These are phyloP conservation scores for Malus hybrid DNA, from an alignment of 331 rosid species.

Conservation along the genomic window DNA sequence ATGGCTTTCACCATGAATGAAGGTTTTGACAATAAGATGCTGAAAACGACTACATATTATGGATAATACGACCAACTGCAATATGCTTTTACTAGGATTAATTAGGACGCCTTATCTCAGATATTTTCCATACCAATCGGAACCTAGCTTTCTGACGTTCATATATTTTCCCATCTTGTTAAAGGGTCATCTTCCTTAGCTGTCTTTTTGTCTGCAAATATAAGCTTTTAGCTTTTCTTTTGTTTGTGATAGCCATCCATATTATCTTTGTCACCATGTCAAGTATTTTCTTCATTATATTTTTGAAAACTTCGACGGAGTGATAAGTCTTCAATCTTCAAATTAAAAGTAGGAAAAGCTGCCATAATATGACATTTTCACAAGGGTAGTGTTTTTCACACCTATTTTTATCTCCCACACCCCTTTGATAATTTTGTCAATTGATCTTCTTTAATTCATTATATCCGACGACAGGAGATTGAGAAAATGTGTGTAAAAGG, in stretches of 20 bases:
- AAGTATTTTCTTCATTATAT: background rate
- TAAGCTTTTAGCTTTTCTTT: background rate
- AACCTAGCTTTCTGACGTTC: background rate
- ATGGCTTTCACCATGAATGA: background rate
- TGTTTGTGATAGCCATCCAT: background rate
- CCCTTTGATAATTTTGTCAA: no score
- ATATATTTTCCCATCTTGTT: background rate
- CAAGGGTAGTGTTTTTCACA: no score
- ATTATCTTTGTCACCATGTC: background rate
- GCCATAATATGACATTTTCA: no score
- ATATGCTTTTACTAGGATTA: no score
- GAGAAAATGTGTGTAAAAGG: accelerated
- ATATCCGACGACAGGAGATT: no score
- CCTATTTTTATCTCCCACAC: no score
- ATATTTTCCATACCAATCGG: constrained; percentile 2
- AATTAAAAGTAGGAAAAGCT: no score
- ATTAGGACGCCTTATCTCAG: background rate
- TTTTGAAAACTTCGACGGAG: background rate
- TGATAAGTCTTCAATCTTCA: no score
- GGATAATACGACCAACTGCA: background rate
- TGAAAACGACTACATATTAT: background rate
- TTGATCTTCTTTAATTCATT: no score
- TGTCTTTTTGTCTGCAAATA: background rate
- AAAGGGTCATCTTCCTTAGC: background rate
- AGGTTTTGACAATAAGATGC: background rate